These are phyloP conservation scores for Neurospora pannonica DNA, from an alignment of 495 filamentous ascomycete genomes.

Conservation along the genomic window DNA sequence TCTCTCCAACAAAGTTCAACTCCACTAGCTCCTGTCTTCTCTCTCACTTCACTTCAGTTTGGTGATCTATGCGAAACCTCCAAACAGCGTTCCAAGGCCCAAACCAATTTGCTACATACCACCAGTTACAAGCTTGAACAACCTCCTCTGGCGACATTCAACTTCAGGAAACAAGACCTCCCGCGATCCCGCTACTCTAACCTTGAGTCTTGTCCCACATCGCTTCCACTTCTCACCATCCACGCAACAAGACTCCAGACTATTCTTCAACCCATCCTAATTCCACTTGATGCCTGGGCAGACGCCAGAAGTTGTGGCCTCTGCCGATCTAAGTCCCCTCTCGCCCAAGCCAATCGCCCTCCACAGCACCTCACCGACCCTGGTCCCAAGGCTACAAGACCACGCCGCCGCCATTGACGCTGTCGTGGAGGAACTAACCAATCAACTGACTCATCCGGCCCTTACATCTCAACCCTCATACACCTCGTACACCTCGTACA, in stretches of 20 bases:
- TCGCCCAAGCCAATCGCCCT: slow-evolving; percentile 18
- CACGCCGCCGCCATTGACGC: slow-evolving; percentile 18
- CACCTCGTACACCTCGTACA: neutral
- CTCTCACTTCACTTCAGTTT: neutral
- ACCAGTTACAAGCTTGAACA: neutral
- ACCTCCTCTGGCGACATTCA: neutral
- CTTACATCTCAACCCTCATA: neutral
- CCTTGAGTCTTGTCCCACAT: neutral
- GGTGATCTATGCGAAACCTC: neutral
- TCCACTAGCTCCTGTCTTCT: neutral
- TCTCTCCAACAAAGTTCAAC: neutral
- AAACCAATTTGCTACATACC: neutral
- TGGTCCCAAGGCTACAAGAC: slow-evolving; percentile 29
- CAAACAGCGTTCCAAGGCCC: neutral
- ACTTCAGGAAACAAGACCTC: neutral
- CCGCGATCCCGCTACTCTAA: neutral
- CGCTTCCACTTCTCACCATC: neutral
- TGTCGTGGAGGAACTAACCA: neutral
- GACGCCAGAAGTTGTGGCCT: slow-evolving; percentile 24
- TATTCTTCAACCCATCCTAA: neutral
- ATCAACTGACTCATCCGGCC: neutral
- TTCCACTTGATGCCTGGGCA: slow-evolving; percentile 26
- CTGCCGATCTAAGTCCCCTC: slow-evolving; percentile 28
- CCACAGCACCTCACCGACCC: slow-evolving; percentile 22
- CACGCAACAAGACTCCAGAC: neutral